These are phyloP conservation scores for Setomelanomma holmii DNA, from an alignment of 2,329 filamentous ascomycete species.

Conservation along the genomic window DNA sequence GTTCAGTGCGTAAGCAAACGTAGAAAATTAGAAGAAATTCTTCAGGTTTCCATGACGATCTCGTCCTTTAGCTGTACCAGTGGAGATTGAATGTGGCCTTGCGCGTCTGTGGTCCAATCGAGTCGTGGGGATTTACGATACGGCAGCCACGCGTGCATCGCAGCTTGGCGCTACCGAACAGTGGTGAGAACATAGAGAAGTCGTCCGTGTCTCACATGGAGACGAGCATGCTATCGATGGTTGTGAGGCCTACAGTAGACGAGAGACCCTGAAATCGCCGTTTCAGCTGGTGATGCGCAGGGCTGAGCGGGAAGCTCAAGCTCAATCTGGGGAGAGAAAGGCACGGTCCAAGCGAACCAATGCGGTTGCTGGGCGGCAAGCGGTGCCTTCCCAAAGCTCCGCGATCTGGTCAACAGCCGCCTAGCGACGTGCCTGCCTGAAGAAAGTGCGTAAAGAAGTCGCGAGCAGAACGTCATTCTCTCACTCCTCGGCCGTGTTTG, in stretches of 20 bases:
- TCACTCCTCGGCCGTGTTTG: background rate
- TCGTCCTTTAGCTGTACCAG: background rate
- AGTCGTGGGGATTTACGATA: background rate
- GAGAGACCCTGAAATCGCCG: background rate
- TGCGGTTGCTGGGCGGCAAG: slow-evolving; percentile 6
- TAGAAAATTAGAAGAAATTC: too few species aligned
- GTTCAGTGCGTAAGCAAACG: too few species aligned
- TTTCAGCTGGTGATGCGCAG: background rate
- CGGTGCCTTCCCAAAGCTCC: slow-evolving; percentile 4
- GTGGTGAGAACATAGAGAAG: background rate
- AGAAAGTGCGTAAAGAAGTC: background rate
- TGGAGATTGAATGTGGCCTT: background rate
- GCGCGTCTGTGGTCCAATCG: slow-evolving; percentile 3
- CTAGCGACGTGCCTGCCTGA: slow-evolving; percentile 3
- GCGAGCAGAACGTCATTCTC: background rate
- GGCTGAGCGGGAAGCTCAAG: slow-evolving; percentile 7
- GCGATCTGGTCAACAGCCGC: slow-evolving; percentile 1
- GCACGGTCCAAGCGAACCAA: slow-evolving; percentile 12
- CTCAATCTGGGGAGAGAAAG: slow-evolving; percentile 4
- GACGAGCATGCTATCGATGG: background rate
- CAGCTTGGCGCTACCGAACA: background rate
- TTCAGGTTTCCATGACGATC: background rate
- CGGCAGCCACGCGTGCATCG: slow-evolving; percentile 3
- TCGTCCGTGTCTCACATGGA: background rate
- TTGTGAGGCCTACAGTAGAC: too few species aligned